Conservation (phyloP, 2,329 filamentous ascomycete species). For the Colletotrichum gigasporum region DNA sequence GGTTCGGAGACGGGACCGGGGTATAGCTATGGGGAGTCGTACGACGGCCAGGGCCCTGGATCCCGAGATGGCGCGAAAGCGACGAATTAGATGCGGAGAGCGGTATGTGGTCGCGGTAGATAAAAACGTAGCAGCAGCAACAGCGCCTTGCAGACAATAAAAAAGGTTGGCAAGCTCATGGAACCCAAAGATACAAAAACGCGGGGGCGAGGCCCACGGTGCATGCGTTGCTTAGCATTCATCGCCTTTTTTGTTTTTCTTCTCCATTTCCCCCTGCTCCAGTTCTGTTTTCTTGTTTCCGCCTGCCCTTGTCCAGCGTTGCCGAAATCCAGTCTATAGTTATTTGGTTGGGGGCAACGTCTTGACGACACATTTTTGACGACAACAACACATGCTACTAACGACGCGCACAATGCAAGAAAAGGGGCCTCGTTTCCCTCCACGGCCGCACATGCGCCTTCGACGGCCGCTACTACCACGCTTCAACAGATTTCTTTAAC, state of each 20-base stretch:
- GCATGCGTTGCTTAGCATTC: neutral
- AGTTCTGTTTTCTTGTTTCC: neutral
- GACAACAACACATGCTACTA: neutral
- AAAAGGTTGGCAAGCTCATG: neutral
- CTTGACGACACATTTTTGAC: slow-evolving; percentile 1
- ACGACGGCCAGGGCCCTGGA: slow-evolving; percentile 14
- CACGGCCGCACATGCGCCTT: neutral
- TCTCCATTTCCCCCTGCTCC: no score
- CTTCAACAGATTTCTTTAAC: slow-evolving; percentile 29
- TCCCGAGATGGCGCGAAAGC: neutral
- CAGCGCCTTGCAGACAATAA: neutral
- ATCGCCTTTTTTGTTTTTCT: neutral
- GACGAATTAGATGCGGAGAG: slow-evolving; percentile 3
- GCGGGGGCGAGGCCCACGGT: neutral
- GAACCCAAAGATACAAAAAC: neutral
- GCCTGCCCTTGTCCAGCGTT: neutral
- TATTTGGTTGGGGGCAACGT: neutral
- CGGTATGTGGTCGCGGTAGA: neutral
- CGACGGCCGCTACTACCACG: neutral
- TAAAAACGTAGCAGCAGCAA: neutral
- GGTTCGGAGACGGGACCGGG: slow-evolving; percentile 18
- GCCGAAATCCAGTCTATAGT: slow-evolving; percentile 16
- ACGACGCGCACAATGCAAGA: slow-evolving; percentile 1
- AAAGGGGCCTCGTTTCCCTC: neutral
- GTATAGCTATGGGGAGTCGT: slow-evolving; percentile 22